Conservation (phyloP, 176 grass and related monocot species). For the Juncus effusus region DNA sequence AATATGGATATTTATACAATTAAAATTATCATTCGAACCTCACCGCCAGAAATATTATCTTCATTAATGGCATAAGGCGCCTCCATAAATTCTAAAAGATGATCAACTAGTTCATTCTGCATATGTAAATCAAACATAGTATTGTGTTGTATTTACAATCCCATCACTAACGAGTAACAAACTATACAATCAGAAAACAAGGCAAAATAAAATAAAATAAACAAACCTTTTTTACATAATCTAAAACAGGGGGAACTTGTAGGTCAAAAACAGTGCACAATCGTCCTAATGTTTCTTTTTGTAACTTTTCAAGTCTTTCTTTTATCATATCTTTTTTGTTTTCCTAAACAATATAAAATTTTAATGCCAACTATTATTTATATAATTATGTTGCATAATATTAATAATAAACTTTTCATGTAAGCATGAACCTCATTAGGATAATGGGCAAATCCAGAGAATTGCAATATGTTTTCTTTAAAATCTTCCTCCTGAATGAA, state of each 20-base stretch:
- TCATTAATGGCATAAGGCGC: slow-evolving; percentile 33
- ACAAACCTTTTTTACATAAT: slow-evolving; percentile 20
- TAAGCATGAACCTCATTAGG: slow-evolving; percentile 32
- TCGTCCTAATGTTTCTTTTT: slow-evolving; percentile 34
- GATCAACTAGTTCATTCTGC: slow-evolving; percentile 30
- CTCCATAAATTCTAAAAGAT: slow-evolving; percentile 42
- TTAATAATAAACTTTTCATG: not conserved
- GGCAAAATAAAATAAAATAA: not conserved
- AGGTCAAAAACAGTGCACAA: slow-evolving; percentile 38
- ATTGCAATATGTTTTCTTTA: slow-evolving; percentile 44
- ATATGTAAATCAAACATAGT: not conserved
- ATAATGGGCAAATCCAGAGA: slow-evolving; percentile 44
- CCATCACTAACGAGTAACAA: not conserved
- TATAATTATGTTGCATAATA: not conserved
- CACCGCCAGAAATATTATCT: slow-evolving; percentile 6
- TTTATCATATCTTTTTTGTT: slow-evolving; percentile 38
- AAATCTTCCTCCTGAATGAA: slow-evolving; percentile 33
- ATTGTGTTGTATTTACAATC: not conserved
- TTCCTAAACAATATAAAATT: slow-evolving; percentile 35
- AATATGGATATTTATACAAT: slow-evolving; percentile 4
- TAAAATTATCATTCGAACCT: slow-evolving; percentile 6
- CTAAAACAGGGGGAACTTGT: slow-evolving; percentile 18
- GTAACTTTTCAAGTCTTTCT: slow-evolving; percentile 41
- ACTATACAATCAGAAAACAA: not conserved
- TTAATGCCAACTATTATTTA: not conserved